Base-by-base conservation (phyloP, 139 green algal species). In the Chlorella sp. region DNA sequence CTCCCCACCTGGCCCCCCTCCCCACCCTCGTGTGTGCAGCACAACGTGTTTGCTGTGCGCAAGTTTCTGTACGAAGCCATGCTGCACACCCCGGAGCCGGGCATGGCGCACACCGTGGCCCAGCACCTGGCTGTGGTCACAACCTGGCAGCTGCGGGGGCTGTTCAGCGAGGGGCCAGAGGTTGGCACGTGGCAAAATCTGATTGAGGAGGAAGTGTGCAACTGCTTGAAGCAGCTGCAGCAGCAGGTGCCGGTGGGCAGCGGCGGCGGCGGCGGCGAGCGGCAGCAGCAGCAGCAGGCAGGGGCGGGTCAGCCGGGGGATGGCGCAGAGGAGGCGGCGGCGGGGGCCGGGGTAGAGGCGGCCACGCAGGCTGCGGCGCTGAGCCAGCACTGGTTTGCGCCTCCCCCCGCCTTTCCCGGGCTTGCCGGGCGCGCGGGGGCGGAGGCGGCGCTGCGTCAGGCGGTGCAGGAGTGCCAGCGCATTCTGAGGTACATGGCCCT, bases 401-500 rank as follows among this genome's bases (percentile, higher is more conserved):
- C 78, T 18, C 40, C 78, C 11, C 26, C 1, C 68, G 68, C 11
- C 22, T 30, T 32, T n/a, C 1, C 68, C 22, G 68, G 2, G 32
- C 48, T 57, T 9, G 48, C 48, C 48, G 48, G 48, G 7, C 9
- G 48, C 48, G 48, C 48, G 48, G 48, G 7, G 48, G 48, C 7
- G 7, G 48, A 57, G 48, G 48, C 48, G 48, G 7, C 48, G 48
- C 48, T 57, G 48, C 7, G 5, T 5, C 48, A 26, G 60, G 36
- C 39, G 24, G 61, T 7, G 42, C 19, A 39, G 39, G 83, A 87
- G 22, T 64, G 30, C 37, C 42, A 78, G 53, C 84, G 92, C 48
- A 88, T 88, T 0, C 83, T 90, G n/a, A 82, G 84, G 30, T 94
- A 90, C 90, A 79, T 94, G 76, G 42, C 85, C 26, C 81, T 90